These are phyloP conservation scores for Epichloe glyceriae DNA, from an alignment of 2,329 filamentous ascomycete species.

Conservation along the genomic window DNA sequence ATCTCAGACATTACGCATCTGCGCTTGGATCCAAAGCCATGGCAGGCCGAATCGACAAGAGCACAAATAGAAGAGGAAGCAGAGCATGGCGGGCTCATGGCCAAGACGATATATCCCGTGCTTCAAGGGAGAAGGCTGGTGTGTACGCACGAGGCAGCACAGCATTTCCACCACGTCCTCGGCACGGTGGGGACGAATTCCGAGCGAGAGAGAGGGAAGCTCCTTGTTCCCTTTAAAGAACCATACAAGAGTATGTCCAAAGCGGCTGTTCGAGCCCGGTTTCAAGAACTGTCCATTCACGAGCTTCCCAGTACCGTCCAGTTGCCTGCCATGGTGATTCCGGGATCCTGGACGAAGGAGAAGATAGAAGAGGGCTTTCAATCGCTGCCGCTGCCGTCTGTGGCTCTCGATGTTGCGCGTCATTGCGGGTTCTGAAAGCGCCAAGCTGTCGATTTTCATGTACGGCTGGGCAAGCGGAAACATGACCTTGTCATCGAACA, in stretches of 20 bases:
- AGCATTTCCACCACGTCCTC: constrained; percentile 25
- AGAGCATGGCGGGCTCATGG: constrained; percentile 19
- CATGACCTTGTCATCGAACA: constrained; percentile 27
- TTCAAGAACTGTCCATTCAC: constrained; percentile 21
- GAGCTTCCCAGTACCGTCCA: constrained; percentile 19
- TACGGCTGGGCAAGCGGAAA: constrained; percentile 24
- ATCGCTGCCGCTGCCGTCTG: constrained; percentile 16
- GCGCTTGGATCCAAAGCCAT: constrained; percentile 19
- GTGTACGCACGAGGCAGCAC: constrained; percentile 25
- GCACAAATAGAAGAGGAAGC: constrained; percentile 24
- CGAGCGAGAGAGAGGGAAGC: constrained; percentile 21
- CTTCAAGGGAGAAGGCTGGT: constrained; percentile 20
- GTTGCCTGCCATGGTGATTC: constrained; percentile 21
- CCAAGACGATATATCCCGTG: constrained; percentile 22
- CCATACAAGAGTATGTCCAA: constrained; percentile 5
- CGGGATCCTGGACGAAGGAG: constrained; percentile 15
- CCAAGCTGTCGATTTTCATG: constrained; percentile 27
- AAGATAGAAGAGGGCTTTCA: constrained; percentile 15
- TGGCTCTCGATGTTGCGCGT: constrained; percentile 21
- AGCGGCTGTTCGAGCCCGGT: constrained; percentile 13
- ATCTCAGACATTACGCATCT: constrained; percentile 27
- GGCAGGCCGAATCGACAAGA: constrained; percentile 20
- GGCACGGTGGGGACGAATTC: constrained; percentile 23
- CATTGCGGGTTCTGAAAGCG: constrained; percentile 21
- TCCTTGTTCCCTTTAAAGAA: constrained; percentile 19